Base-by-base conservation (phyloP, 108 stramenopile species). In the Craspedostauros australis region DNA sequence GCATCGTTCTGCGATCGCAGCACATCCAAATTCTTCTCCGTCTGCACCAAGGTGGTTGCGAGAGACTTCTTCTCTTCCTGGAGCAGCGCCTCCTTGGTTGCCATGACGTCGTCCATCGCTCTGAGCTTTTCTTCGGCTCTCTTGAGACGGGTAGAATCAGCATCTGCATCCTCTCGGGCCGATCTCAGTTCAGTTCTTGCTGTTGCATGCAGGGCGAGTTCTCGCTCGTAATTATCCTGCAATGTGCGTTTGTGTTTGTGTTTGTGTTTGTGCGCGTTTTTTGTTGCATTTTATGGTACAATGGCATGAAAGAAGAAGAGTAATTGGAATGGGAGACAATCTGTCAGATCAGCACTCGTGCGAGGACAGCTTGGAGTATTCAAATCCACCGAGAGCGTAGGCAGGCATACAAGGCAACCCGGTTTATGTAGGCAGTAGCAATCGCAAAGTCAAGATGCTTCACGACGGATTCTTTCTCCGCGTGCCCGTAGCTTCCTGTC, bases 201-300 rank as follows among this genome's bases (percentile, higher is more conserved):
- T 18, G 76, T 70, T 3, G 93, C 66, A 60, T 94, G 93, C 31
- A 88, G 54, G 1, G 62, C 72, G 12, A 94, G 69, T 67, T 94
- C 93, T 12, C 86, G 79, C 45, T 90, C 88, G 50, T 88, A 94
- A 48, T 90, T 88, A 19, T 56, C 56, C 63, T 84, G 54, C 8
- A 70, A 72, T 38, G 45, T 68, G 20, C n/a, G 42, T 43, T 6
- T n/a, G 42, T 11, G 42, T 11, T n/a, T n/a, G n/a, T n/a, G n/a
- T n/a, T n/a, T n/a, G n/a, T n/a, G n/a, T n/a, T n/a, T n/a, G n/a
- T n/a, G n/a, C n/a, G n/a, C n/a, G n/a, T n/a, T n/a, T n/a, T n/a
- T n/a, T n/a, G n/a, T n/a, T n/a, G n/a, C n/a, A n/a, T n/a, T n/a
- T n/a, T n/a, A n/a, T n/a, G n/a, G n/a, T n/a, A n/a, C n/a, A n/a